Evolutionary conservation across 2,329 filamentous ascomycete genomes (phyloP).

Genomic region (Nothophoma quercina): DNA sequence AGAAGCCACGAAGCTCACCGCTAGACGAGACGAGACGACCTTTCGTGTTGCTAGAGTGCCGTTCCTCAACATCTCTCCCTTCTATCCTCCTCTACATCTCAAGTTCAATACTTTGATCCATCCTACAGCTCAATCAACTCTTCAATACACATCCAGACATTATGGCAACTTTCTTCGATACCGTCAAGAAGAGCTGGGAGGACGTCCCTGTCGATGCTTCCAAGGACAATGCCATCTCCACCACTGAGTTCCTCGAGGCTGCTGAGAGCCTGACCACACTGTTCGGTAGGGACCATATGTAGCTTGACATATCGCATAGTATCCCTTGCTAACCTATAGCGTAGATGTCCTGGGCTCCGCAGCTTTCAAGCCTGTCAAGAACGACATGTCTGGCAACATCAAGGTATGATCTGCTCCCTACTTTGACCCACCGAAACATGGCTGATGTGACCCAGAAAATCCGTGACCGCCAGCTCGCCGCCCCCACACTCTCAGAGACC

Average conservation of each 20-base stretch:
- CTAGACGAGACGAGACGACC: slow-evolving; percentile 19
- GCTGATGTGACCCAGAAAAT: slow-evolving; percentile 72
- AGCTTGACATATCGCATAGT: not conserved
- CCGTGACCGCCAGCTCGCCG: slow-evolving; percentile 78
- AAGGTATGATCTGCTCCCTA: slow-evolving; percentile 64
- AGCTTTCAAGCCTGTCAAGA: slow-evolving; percentile 90
- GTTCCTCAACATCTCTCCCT: slow-evolving; percentile 1
- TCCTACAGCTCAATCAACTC: not conserved
- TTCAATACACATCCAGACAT: slow-evolving; percentile 16
- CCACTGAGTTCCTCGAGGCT: slow-evolving; percentile 88
- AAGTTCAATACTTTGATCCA: not conserved
- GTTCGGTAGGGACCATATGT: slow-evolving; percentile 68
- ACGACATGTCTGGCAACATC: slow-evolving; percentile 88
- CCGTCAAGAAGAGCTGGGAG: slow-evolving; percentile 81
- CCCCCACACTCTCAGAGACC: slow-evolving; percentile 79
- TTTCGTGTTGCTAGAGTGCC: slow-evolving; percentile 12
- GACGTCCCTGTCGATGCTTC: slow-evolving; percentile 78
- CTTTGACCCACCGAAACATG: not conserved
- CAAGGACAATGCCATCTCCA: slow-evolving; percentile 80
- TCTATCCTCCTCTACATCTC: not conserved
- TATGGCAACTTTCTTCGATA: slow-evolving; percentile 78
- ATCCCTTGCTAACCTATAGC: not conserved
- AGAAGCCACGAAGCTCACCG: slow-evolving; percentile 23
- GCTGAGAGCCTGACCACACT: slow-evolving; percentile 85
- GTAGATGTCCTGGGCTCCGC: slow-evolving; percentile 68